Evolutionary conservation across 1,284 basidiomycete species (phyloP), one percentile per base, ranked within the genome.

Genomic region (Peniophora sp.): DNA sequence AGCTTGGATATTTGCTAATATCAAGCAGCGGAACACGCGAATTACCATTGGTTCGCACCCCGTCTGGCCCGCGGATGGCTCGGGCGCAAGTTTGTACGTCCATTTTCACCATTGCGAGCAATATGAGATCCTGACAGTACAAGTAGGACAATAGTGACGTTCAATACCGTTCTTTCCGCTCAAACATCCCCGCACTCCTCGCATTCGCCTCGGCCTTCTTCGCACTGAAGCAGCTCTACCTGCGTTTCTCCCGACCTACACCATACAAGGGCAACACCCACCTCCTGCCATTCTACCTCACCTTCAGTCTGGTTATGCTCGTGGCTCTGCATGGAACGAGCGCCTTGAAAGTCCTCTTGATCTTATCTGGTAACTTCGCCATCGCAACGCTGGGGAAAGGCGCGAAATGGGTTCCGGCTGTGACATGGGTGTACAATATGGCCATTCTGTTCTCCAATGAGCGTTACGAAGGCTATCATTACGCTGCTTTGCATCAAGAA

Each of bases 271-370:
- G 51, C 24, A 61, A 74, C 56, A 60, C 75, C 16, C 65, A 71
- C 60, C 69, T 74, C 48, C 64, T 83, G 36, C 72, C 75, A n/a
- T 74, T 81, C 63, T 71, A 74, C 57, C 77, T 83, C 56, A 63
- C 77, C 10, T 85, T 86, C 58, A 83, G 89, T 2, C 49, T 81
- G n/a, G 56, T 83, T 47, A 83, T 93, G 69, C 72, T 97, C 39
- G 52, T 83, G 17, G 81, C 79, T 2, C 68, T 99, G n/a, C 96
- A 98, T 64, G 97, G 97, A 24, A 67, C 82, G n/a, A 91, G 89
- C 58, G 68, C 78, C 1, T 38, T 95, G 63, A 98, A 98, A 65
- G 81, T 98, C 24, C 52, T 92, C 3, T 41, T 72, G 24, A 87
- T 97, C 50, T 66, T 97, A 12, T 63, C 67, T 3, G 45, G 72